Conservation (phyloP, 306 rosid species). For the Cucurbita maxima region DNA sequence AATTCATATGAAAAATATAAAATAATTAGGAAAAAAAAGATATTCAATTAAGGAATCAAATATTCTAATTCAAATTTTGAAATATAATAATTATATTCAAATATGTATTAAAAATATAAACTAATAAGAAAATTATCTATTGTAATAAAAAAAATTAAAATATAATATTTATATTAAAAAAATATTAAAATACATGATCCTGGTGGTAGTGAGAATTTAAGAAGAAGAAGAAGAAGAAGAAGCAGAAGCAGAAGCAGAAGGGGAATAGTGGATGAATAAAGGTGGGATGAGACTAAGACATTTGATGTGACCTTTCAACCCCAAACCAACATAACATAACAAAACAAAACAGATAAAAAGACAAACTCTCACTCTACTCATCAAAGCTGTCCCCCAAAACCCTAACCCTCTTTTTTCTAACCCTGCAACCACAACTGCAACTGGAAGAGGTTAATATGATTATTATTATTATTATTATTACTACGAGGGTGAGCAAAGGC, state of each 20-base stretch:
- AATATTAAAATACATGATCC: no score
- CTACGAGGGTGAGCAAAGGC: not conserved
- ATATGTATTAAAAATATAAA: no score
- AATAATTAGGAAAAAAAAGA: no score
- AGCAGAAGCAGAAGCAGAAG: not conserved
- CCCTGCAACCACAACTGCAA: not conserved
- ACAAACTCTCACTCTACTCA: not conserved
- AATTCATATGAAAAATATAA: no score
- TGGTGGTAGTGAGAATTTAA: not conserved
- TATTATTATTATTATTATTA: no score
- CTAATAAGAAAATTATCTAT: no score
- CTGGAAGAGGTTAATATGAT: no score
- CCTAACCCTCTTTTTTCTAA: not conserved
- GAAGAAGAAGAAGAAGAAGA: not conserved
- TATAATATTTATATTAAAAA: no score
- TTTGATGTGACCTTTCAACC: not conserved
- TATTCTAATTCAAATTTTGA: no score
- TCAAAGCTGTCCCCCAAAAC: not conserved
- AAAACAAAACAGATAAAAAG: not conserved
- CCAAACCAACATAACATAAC: not conserved
- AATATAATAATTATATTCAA: no score
- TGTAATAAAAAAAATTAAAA: no score
- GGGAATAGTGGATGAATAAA: not conserved
- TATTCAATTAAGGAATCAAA: no score
- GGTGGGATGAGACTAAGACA: not conserved